Percentiles rank a stretch among this genome's conserved stretches.
These are phyloP conservation scores for Coprinopsis cinerea DNA, from an alignment of 768 basidiomycete genomes.

Conservation along the genomic window DNA sequence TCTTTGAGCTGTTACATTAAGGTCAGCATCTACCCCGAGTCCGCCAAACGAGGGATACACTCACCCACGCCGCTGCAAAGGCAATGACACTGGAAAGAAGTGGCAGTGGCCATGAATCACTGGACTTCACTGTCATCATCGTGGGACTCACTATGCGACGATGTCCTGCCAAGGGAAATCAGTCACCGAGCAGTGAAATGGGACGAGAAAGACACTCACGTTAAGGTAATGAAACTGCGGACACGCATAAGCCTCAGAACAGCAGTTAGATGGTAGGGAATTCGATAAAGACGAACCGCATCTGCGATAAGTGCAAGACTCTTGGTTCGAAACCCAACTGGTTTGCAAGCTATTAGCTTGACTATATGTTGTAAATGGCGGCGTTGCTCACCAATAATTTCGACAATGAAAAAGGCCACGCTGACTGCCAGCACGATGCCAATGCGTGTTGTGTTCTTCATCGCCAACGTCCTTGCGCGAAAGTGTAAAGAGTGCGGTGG, in stretches of 20 bases:
- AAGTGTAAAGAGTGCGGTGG: not conserved
- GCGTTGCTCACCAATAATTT: conserved; percentile 36
- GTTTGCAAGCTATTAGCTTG: conserved; percentile 1
- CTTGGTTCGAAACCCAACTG: conserved; percentile 51
- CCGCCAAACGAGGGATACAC: conserved; percentile 13
- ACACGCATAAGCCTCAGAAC: no score
- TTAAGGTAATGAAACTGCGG: conserved; percentile 50
- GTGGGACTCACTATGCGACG: conserved; percentile 37
- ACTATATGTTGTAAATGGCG: not conserved
- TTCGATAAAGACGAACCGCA: conserved; percentile 33
- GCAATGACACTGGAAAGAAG: conserved; percentile 33
- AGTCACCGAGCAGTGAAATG: conserved; percentile 1
- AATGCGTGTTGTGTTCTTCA: conserved; percentile 45
- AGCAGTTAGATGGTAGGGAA: no score
- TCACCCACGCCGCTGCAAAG: conserved; percentile 39
- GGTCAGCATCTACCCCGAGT: conserved; percentile 7
- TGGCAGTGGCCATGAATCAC: no score
- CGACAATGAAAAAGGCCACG: conserved; percentile 42
- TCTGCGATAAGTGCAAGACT: conserved; percentile 53
- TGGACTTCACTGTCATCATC: no score
- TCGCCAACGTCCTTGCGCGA: conserved; percentile 11
- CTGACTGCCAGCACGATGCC: conserved; percentile 42
- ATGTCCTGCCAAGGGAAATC: conserved; percentile 29
- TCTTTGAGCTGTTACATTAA: conserved; percentile 32
- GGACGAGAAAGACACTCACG: conserved; percentile 25